phyloP scores from a whole-genome alignment of 2,329 filamentous ascomycete species.

The Arthrobotrys iridis region DNA sequence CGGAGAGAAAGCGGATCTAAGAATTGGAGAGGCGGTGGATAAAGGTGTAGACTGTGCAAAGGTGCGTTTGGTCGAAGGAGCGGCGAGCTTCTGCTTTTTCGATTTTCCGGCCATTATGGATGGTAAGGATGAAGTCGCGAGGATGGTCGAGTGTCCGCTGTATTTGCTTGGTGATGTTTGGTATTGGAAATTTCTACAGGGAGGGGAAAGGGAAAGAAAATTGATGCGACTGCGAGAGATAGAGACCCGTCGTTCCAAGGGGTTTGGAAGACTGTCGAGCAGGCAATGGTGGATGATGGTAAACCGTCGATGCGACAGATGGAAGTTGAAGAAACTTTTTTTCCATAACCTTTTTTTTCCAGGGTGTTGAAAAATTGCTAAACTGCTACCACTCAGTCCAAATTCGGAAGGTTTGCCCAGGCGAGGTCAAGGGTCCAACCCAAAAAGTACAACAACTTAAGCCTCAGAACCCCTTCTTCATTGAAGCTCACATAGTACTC shows the following conservation, averaged over 20 bases:
- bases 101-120: slow-evolving; percentile 52
- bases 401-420: slow-evolving; percentile 31
- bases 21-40: slow-evolving; percentile 62
- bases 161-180: not conserved
- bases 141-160: not conserved
- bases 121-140: slow-evolving; percentile 4
- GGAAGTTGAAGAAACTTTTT: slow-evolving; percentile 53
- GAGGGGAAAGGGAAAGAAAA: not conserved
- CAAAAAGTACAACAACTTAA: slow-evolving; percentile 23
- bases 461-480: not conserved
- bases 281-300: slow-evolving; percentile 18
- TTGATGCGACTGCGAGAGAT: not conserved
- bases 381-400: slow-evolving; percentile 3
- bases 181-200: not conserved
- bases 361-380: slow-evolving; percentile 24
- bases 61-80: slow-evolving; percentile 30
- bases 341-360: slow-evolving; percentile 33
- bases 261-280: slow-evolving; percentile 32
- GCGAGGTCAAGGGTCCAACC: slow-evolving; percentile 12
- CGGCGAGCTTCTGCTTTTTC: slow-evolving; percentile 50
- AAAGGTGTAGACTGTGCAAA: slow-evolving; percentile 39
- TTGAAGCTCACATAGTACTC: no score
- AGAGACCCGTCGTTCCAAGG: slow-evolving; percentile 25
- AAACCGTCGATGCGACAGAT: slow-evolving; percentile 14
- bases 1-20: slow-evolving; percentile 66